Conservation (phyloP, 768 basidiomycete species). For the Kockovaella imperatae region DNA sequence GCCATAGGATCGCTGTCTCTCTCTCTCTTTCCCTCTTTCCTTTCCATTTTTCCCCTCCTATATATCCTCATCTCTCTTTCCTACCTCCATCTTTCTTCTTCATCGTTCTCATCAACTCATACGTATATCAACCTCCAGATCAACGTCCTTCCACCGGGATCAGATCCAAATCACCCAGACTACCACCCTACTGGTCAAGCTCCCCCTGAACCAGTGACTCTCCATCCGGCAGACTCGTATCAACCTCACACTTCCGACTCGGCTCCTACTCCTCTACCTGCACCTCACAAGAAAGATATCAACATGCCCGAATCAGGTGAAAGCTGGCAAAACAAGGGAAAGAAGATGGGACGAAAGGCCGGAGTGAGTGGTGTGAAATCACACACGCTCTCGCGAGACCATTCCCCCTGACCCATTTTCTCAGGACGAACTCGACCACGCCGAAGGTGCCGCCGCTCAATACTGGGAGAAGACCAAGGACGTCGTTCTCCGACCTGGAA, state of each 20-base stretch:
- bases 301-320: conserved; percentile 29
- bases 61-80: no score
- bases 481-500: conserved; percentile 57
- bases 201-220: conserved; percentile 15
- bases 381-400: conserved; percentile 11
- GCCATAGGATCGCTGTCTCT: no score
- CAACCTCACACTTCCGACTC: conserved; percentile 20
- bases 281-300: conserved; percentile 17
- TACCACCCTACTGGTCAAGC: conserved; percentile 9
- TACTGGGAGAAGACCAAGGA: conserved; percentile 52
- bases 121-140: no score
- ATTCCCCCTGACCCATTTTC: not conserved
- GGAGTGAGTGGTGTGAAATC: conserved; percentile 19
- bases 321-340: conserved; percentile 17
- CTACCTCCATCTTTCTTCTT: no score
- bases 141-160: conserved; percentile 38
- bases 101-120: no score
- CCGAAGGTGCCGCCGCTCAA: conserved; percentile 30
- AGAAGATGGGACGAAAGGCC: conserved; percentile 25
- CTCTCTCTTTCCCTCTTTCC: no score
- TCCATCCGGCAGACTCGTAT: conserved; percentile 14
- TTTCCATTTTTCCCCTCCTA: no score
- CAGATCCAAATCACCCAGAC: conserved; percentile 28
- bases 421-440: conserved; percentile 35
- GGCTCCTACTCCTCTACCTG: conserved; percentile 31